Percentiles rank a stretch among this genome's conserved stretches.
Evolutionary conservation across 371 early-diverging fungal species (phyloP).

Genomic region (Rhizopus sp.): DNA sequence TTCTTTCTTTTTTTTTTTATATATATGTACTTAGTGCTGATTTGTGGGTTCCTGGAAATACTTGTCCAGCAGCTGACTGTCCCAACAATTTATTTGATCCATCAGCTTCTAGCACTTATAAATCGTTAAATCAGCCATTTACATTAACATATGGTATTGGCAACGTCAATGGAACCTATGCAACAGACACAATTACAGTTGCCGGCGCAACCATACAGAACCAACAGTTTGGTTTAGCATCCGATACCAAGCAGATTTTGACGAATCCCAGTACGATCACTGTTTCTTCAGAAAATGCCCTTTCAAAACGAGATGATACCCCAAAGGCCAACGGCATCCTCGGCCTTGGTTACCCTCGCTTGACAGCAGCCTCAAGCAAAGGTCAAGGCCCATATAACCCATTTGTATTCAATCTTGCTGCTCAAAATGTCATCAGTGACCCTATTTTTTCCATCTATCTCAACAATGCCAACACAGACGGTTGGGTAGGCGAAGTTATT

Average conservation of each 20-base stretch:
- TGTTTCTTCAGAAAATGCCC: constrained; percentile 7
- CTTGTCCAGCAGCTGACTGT: constrained; percentile 39
- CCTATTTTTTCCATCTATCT: constrained; percentile 44
- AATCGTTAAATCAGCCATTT: constrained; percentile 21
- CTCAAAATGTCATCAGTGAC: constrained; percentile 34
- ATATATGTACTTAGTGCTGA: constrained; percentile 33
- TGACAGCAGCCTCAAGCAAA: constrained; percentile 35
- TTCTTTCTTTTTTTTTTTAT: not conserved
- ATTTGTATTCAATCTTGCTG: constrained; percentile 40
- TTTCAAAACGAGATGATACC: not conserved
- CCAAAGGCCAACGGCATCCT: constrained; percentile 43
- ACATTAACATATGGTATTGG: constrained; percentile 44
- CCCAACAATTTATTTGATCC: constrained; percentile 36
- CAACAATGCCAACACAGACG: constrained; percentile 26
- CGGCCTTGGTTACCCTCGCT: constrained; percentile 43
- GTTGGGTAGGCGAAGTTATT: constrained; percentile 57
- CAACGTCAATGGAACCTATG: constrained; percentile 43
- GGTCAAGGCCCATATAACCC: constrained; percentile 35
- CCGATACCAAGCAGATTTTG: constrained; percentile 29
- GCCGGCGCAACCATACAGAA: constrained; percentile 33
- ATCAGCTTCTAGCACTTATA: constrained; percentile 31
- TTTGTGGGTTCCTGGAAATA: constrained; percentile 45
- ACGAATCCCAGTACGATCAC: constrained; percentile 34
- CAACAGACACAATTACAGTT: constrained; percentile 38
- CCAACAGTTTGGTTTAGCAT: constrained; percentile 49